phyloP scores from a whole-genome alignment of 768 basidiomycete genomes.

The Fibroporia radiculosa region DNA sequence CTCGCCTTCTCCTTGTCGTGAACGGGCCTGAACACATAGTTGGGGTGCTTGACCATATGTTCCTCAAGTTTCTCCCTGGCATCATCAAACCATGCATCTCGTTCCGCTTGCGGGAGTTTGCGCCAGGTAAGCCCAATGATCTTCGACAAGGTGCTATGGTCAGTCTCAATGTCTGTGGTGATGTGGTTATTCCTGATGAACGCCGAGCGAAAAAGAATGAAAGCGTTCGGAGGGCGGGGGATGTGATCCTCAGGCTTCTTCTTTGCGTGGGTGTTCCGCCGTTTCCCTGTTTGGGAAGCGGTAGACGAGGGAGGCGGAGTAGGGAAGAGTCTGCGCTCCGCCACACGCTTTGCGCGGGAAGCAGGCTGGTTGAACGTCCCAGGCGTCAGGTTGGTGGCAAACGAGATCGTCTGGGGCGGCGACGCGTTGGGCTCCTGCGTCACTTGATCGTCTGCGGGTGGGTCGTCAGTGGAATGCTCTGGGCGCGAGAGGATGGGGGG shows the following conservation, averaged over 20 bases:
- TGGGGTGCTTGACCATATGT: slow-evolving; percentile 67
- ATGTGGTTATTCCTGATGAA: slow-evolving; percentile 78
- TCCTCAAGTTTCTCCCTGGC: slow-evolving; percentile 67
- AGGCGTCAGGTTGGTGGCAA: slow-evolving; percentile 52
- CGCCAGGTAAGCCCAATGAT: slow-evolving; percentile 83
- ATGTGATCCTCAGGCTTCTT: slow-evolving; percentile 72
- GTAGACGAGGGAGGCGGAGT: slow-evolving; percentile 18
- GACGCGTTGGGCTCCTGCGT: slow-evolving; percentile 5
- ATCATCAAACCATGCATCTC: slow-evolving; percentile 70
- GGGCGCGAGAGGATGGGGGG: not conserved
- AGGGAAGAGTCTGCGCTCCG: slow-evolving; percentile 53
- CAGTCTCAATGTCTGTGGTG: slow-evolving; percentile 70
- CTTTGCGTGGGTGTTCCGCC: slow-evolving; percentile 42
- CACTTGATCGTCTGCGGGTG: not conserved
- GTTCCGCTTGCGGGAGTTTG: slow-evolving; percentile 66
- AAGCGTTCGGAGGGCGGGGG: slow-evolving; percentile 79
- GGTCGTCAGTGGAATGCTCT: not conserved
- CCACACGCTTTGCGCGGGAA: slow-evolving; percentile 26
- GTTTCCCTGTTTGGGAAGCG: slow-evolving; percentile 3
- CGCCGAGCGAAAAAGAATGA: slow-evolving; percentile 79
- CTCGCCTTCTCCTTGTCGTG: slow-evolving; percentile 38
- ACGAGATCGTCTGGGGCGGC: slow-evolving; percentile 36
- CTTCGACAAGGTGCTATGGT: slow-evolving; percentile 78
- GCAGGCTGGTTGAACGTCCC: slow-evolving; percentile 47
- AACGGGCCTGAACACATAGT: slow-evolving; percentile 66